A percentile compares a stretch with the other conserved stretches of the same genome.
These are phyloP conservation scores for Saccharum hybrid DNA, from an alignment of 202 grass and related monocot species.

Conservation along the genomic window DNA sequence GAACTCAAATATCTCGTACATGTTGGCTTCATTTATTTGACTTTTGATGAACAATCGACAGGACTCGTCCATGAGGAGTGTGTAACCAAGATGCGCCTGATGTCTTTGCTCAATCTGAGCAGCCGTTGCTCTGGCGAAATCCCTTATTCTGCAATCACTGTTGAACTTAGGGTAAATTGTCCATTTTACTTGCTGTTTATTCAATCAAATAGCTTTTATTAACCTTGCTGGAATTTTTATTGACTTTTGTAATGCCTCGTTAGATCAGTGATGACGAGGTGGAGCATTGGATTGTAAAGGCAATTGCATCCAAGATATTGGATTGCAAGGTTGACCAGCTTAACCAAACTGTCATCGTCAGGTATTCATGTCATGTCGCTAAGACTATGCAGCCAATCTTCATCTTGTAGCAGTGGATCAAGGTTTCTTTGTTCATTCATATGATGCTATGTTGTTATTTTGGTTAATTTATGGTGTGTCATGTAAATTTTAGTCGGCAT, in stretches of 20 bases:
- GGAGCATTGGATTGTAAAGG: slow-evolving; percentile 96
- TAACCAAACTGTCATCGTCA: slow-evolving; percentile 69
- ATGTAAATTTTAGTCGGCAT: slow-evolving; percentile 64
- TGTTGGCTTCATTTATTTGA: not conserved
- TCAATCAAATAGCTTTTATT: not conserved
- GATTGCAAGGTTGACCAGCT: slow-evolving; percentile 86
- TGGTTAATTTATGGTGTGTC: slow-evolving; percentile 26
- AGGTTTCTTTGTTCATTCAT: slow-evolving; percentile 5
- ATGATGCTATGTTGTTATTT: slow-evolving; percentile 9
- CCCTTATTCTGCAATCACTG: slow-evolving; percentile 82
- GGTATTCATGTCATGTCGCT: slow-evolving; percentile 35
- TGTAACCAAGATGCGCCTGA: slow-evolving; percentile 40
- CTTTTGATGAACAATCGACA: not conserved
- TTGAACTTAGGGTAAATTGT: slow-evolving; percentile 64
- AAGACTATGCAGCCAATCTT: not conserved
- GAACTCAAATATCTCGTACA: not conserved
- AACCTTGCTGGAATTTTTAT: not conserved
- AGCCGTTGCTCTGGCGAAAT: slow-evolving; percentile 64
- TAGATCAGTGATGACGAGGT: slow-evolving; percentile 92
- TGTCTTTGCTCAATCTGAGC: slow-evolving; percentile 86
- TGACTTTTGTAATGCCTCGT: slow-evolving; percentile 33
- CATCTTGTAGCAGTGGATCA: not conserved
- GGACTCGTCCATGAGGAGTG: not conserved
- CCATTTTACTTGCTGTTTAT: not conserved
- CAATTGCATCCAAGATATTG: slow-evolving; percentile 78